Conservation (phyloP, 768 basidiomycete species). For the Tylopilus sp. region DNA sequence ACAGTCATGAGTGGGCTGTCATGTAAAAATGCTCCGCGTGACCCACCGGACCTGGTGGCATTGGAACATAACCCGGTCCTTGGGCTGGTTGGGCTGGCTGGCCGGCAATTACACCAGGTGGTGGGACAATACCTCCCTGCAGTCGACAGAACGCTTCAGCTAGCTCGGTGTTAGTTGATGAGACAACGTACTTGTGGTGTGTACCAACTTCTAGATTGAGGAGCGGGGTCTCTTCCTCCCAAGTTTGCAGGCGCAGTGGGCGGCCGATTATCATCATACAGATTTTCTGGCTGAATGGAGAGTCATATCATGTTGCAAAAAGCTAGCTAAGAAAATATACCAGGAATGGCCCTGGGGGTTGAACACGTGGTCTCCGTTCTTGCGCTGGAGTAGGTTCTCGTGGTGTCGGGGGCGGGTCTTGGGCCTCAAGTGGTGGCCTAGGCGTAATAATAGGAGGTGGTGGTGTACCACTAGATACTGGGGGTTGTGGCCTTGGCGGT, state of each 20-base stretch:
- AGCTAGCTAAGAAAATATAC: constrained; percentile 8
- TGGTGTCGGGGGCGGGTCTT: constrained; percentile 11
- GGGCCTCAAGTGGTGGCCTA: not conserved
- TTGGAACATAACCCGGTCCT: constrained; percentile 37
- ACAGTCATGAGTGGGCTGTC: constrained; percentile 3
- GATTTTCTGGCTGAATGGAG: constrained; percentile 13
- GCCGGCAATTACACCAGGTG: constrained; percentile 23
- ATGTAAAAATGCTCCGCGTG: not conserved
- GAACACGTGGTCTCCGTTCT: constrained; percentile 23
- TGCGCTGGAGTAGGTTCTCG: constrained; percentile 17
- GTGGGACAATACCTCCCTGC: constrained; percentile 22
- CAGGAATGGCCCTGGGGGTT: constrained; percentile 18
- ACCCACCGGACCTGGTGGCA: constrained; percentile 57
- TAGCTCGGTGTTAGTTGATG: not conserved
- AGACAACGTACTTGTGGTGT: constrained; percentile 16
- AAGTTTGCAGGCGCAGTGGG: constrained; percentile 23
- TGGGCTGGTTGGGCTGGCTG: constrained; percentile 18
- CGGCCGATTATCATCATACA: constrained; percentile 22
- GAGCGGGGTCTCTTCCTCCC: constrained; percentile 14
- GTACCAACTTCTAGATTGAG: constrained; percentile 26
- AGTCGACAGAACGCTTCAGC: not conserved
- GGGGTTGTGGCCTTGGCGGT: not conserved
- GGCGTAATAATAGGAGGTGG: not conserved
- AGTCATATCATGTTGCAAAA: constrained; percentile 4
- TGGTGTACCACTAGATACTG: not conserved